Evolutionary conservation across 768 basidiomycete species (phyloP).

Genomic region (Asterophora lycoperdoides): DNA sequence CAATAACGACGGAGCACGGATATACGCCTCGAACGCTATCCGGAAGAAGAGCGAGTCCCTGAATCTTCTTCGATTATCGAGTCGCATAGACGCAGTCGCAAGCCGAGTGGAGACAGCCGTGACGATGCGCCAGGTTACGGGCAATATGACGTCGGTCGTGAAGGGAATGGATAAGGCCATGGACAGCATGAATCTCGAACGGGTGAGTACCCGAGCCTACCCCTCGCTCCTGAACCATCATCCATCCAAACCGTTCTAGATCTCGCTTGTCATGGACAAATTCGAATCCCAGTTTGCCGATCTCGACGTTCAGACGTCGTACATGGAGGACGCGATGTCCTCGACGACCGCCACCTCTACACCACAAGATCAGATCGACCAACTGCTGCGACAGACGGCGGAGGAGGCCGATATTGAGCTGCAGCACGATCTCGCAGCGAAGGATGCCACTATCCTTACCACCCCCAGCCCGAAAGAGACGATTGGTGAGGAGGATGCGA

Average conservation of each 20-base stretch:
- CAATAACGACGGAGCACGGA: slow-evolving; percentile 93
- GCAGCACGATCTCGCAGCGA: slow-evolving; percentile 80
- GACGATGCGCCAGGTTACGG: slow-evolving; percentile 95
- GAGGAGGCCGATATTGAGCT: slow-evolving; percentile 96
- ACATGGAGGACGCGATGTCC: slow-evolving; percentile 97
- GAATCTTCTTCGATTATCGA: slow-evolving; percentile 85
- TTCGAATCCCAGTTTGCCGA: slow-evolving; percentile 96
- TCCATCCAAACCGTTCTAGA: slow-evolving; percentile 43
- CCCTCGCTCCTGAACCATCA: neutral
- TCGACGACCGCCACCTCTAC: slow-evolving; percentile 89
- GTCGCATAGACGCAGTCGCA: slow-evolving; percentile 94
- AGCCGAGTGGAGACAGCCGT: slow-evolving; percentile 97
- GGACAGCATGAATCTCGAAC: slow-evolving; percentile 98
- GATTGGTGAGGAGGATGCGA: slow-evolving; percentile 71
- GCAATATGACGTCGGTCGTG: slow-evolving; percentile 95
- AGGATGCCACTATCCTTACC: slow-evolving; percentile 55
- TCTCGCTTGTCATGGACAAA: slow-evolving; percentile 98
- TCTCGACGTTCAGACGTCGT: slow-evolving; percentile 95
- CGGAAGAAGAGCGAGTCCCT: slow-evolving; percentile 95
- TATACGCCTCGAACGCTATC: slow-evolving; percentile 98
- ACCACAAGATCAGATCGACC: slow-evolving; percentile 96
- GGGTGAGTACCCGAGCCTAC: slow-evolving; percentile 48
- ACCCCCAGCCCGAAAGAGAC: slow-evolving; percentile 51
- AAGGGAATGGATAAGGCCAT: slow-evolving; percentile 99
- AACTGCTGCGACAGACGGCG: slow-evolving; percentile 87